A percentile compares a stretch with the other conserved stretches of the same genome.
Conservation (phyloP, 768 basidiomycete genomes). For the Hericium coralloides region DNA sequence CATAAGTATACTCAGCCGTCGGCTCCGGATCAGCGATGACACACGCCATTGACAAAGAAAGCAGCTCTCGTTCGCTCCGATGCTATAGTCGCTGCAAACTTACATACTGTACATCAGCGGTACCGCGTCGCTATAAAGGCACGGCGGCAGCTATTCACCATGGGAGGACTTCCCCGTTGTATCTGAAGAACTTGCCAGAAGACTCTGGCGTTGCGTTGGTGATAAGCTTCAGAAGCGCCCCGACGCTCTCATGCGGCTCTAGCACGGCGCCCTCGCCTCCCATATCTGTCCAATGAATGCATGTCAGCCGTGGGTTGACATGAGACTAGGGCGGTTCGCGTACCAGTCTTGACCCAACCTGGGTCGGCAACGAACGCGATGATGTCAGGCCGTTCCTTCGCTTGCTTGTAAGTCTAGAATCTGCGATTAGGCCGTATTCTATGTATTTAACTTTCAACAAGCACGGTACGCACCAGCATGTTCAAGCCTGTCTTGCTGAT, state of each 20-base stretch:
- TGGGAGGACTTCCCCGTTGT: slow-evolving; percentile 22
- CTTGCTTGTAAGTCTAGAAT: slow-evolving; percentile 27
- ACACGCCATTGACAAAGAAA: no score
- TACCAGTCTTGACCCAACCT: slow-evolving; percentile 33
- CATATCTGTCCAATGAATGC: slow-evolving; percentile 20
- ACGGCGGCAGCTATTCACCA: slow-evolving; percentile 18
- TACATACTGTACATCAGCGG: no score
- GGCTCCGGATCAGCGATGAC: no score
- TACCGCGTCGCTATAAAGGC: no score
- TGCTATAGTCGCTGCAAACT: no score
- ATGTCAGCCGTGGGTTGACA: not conserved
- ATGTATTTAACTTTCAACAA: not conserved
- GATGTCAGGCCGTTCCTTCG: slow-evolving; percentile 24
- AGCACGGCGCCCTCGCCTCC: slow-evolving; percentile 23
- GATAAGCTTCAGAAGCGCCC: slow-evolving; percentile 21
- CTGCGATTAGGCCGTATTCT: not conserved
- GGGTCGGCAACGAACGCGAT: slow-evolving; percentile 26
- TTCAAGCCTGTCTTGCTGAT: slow-evolving; percentile 31
- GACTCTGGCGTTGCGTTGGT: slow-evolving; percentile 16
- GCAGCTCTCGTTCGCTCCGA: no score
- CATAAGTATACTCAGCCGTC: no score
- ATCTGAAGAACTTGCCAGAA: slow-evolving; percentile 25
- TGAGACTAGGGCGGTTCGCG: not conserved
- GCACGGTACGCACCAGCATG: slow-evolving; percentile 26
- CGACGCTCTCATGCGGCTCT: slow-evolving; percentile 24